Evolutionary conservation across 2,329 filamentous ascomycete species (phyloP).

Genomic region (Cryphonectria parasitica): DNA sequence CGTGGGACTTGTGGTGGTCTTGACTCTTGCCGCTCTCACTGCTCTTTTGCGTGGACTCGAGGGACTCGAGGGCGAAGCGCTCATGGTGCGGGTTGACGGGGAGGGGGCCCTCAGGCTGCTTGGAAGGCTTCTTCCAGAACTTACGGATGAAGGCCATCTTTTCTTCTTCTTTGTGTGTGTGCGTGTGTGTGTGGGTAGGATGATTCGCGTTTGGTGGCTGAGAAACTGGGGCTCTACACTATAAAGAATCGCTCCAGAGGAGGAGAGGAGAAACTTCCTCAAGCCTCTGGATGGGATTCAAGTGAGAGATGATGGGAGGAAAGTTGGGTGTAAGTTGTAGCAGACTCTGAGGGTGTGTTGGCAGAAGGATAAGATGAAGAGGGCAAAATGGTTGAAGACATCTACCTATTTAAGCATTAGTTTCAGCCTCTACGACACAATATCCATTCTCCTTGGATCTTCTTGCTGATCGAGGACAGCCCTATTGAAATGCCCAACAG

Average conservation of each 20-base stretch:
- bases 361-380: background rate
- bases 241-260: background rate
- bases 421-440: background rate
- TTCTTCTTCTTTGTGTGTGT: background rate
- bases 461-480: background rate
- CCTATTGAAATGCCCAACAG: background rate
- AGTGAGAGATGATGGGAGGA: background rate
- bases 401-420: background rate
- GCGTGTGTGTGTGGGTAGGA: background rate
- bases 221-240: background rate
- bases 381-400: background rate
- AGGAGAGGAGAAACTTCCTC: background rate
- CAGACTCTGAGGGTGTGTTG: background rate
- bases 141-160: background rate
- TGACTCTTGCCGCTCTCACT: background rate
- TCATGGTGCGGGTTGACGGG: background rate
- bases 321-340: background rate
- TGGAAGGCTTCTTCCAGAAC: conserved; percentile 15
- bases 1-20: background rate
- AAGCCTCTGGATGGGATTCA: background rate
- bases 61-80: background rate
- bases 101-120: background rate
- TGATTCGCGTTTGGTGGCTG: background rate
- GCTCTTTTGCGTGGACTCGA: background rate
- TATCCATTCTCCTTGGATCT: background rate